Evolutionary conservation across 805 yeast species (phyloP), one percentile per base, ranked within the genome.

Genomic region (Saccharomycopsis fodiens): DNA sequence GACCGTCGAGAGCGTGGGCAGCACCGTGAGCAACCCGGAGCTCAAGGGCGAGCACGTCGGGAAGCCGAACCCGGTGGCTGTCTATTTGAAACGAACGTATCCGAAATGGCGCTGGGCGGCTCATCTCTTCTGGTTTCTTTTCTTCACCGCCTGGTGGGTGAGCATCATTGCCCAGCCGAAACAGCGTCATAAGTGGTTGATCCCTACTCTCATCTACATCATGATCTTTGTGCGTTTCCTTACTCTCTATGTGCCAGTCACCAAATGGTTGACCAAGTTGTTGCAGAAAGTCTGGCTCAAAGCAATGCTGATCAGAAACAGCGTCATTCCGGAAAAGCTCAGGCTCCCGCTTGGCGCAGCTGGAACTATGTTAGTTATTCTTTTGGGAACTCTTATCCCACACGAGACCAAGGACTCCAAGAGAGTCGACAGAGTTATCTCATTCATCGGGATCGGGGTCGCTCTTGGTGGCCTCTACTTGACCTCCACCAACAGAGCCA

Each of bases 71-170:
- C 8, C 8, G 20, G 8, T 10, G 5, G 15, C 15, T 32, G 20
- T 7, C 12, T 10, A 32, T 5, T 32, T 32, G 36, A 46, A 50
- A 20, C 25, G 37, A 35, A 37, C 36, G 4, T 47, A 47, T 35
- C 49, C 52, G 12, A 10, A 42, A 13, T 48, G 52, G 49, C 52
- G 50, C 21, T 60, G 62, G 63, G 53, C 53, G 3, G 12, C 55
- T 19, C 59, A 54, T 44, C 39, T 64, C 7, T 53, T 62, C 55
- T 43, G 56, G 50, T 61, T 70, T 47, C 27, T 59, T 51, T 57
- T 72, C 50, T 71, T 73, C 63, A 72, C 78, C n/a, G 61, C 73
- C 8, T 72, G 76, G 76, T 76, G 81, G 81, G 56, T 76, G 37
- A 69, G 78, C 13, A 73, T 76, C 47, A 44, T 76, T 23, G 71